Evolutionary conservation across 2,329 filamentous ascomycete genomes (phyloP).

Genomic region (Pestalotiopsis sp.): DNA sequence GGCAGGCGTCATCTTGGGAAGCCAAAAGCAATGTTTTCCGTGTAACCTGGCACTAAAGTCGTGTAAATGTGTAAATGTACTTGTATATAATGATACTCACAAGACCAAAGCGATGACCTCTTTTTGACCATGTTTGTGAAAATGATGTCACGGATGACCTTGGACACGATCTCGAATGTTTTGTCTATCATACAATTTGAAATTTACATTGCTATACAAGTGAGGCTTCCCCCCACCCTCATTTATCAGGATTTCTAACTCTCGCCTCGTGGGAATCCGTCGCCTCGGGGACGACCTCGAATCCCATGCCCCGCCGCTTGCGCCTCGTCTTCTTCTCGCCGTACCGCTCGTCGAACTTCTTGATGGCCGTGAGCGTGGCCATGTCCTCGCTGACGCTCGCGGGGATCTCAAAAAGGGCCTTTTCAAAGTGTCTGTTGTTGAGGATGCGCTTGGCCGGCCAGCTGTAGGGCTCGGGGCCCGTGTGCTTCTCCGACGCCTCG

Average conservation of each 20-base stretch:
- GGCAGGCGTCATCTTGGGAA: too few relatives aligned
- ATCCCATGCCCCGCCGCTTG: constrained; percentile 60
- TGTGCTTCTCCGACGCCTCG: constrained; percentile 33
- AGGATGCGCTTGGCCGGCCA: constrained; percentile 74
- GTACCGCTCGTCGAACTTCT: constrained; percentile 95
- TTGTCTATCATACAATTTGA: background rate
- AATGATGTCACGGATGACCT: background rate
- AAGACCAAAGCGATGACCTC: too few relatives aligned
- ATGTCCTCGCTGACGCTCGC: constrained; percentile 95
- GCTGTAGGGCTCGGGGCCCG: constrained; percentile 48
- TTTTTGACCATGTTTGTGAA: background rate
- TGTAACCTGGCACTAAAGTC: too few relatives aligned
- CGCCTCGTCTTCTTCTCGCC: constrained; percentile 75
- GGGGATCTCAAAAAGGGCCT: constrained; percentile 83
- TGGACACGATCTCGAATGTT: background rate
- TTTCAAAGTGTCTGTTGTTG: constrained; percentile 74
- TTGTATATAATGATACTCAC: too few relatives aligned
- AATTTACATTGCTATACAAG: background rate
- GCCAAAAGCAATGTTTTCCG: too few relatives aligned
- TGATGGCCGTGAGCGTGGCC: constrained; percentile 80
- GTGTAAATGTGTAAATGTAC: too few relatives aligned
- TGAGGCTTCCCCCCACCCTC: background rate
- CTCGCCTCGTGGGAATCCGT: constrained; percentile 47
- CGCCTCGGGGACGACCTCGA: constrained; percentile 49
- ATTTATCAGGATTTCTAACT: constrained; percentile 31